Conservation (phyloP, 2,329 filamentous ascomycete species). For the Penicillium sp. region DNA sequence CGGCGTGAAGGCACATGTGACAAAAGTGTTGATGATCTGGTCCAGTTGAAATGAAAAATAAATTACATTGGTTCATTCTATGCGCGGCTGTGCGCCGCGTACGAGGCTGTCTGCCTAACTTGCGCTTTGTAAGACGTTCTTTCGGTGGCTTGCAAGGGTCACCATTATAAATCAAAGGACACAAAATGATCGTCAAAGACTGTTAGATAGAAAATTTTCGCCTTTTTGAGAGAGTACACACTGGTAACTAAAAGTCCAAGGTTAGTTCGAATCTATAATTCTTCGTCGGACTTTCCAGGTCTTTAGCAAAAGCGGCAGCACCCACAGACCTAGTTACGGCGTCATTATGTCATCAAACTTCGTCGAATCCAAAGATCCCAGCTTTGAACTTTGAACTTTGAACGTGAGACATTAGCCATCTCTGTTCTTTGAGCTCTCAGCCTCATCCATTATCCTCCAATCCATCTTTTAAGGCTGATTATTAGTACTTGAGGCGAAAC, state of each 20-base stretch:
- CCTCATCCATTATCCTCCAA: neutral
- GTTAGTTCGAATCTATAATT: slow-evolving; percentile 12
- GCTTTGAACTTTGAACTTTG: slow-evolving; percentile 1
- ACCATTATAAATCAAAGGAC: slow-evolving; percentile 3
- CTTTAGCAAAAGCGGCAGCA: slow-evolving; percentile 17
- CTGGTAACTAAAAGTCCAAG: neutral
- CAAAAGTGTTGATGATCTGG: too few species aligned
- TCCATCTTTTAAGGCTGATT: neutral
- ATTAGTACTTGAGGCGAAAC: neutral
- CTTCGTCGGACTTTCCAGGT: slow-evolving; percentile 9
- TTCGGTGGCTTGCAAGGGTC: neutral
- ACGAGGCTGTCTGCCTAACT: slow-evolving; percentile 30
- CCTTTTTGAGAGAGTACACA: neutral
- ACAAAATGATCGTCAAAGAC: neutral
- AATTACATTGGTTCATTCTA: slow-evolving; percentile 4
- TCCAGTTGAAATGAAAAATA: neutral
- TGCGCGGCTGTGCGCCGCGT: slow-evolving; percentile 25
- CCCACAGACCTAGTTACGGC: slow-evolving; percentile 20
- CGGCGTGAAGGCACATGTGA: slow-evolving; percentile 59
- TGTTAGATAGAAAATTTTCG: neutral
- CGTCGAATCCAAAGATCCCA: slow-evolving; percentile 4
- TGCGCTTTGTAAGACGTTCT: slow-evolving; percentile 18
- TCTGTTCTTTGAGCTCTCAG: neutral
- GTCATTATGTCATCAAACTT: slow-evolving; percentile 39
- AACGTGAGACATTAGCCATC: neutral